Evolutionary conservation across 2,329 filamentous ascomycete genomes (phyloP), one percentile per base, ranked within the genome.

Genomic region (Coniochaeta pulveracea): DNA sequence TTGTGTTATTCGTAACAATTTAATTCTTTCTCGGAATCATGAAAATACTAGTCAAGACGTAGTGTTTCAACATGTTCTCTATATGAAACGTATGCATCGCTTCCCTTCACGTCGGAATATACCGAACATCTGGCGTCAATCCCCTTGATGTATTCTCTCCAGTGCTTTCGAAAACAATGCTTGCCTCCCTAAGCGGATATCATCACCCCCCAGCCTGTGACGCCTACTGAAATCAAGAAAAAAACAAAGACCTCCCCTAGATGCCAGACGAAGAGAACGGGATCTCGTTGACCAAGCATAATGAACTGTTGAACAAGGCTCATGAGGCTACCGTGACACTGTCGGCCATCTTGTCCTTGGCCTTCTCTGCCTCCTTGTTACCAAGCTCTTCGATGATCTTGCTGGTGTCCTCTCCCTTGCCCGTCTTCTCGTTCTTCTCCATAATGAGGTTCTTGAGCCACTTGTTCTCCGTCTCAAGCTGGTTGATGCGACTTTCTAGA

Each of bases 391-490:
- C 44, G 68, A 60, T 34, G 72, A 52, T 37, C 63, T 31, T 58
- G 21, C 63, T 53, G 28, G 72, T 57, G 37, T 70, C 60, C 24
- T 56, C 55, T 27, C 72, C 68, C 44, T 61, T 67, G 43, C 66
- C 66, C 8, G 28, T 21, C 18, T 31, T 31, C 41, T 79, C 80
- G 45, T 85, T 84, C 67, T 88, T 89, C 56, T 88, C 83, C 33
- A 83, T 81, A 29, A 89, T 73, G 23, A 86, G 64, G 53, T 81
- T 80, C 66, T 83, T 83, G 42, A 86, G 59, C 81, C 80, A 85
- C 51, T 81, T 80, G 59, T 86, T 86, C 60, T 86, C 80, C 46
- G 79, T 81, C 61, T 85, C 80, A n/a, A 89, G 70, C 48, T 85
- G 78, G 37, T 72, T 70, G 35, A 91, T 79, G 37, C 76, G 75